Evolutionary conservation across 306 rosid species (phyloP), one percentile per base, ranked within the genome.

Genomic region (Styphnolobium japonicum): DNA sequence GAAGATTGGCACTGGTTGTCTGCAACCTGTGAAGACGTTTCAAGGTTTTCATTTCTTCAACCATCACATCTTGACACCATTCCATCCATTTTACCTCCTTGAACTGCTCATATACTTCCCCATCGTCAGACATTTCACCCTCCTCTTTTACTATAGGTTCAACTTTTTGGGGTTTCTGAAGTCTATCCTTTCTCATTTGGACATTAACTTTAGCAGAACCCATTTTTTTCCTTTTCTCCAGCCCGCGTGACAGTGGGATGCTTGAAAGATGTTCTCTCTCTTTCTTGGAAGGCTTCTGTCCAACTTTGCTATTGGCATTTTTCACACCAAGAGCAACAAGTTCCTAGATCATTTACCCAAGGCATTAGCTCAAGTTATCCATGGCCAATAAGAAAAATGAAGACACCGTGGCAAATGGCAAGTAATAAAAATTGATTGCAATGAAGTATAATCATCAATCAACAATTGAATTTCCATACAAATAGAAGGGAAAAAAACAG

Each of bases 71-170:
- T 84, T 90, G 91, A 85, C 99, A 96, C 99, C 99, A 96, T 87
- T 96, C 99, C 97, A 91, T 93, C 99, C 99, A 93, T 83, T 96
- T 96, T 70, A 93, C 98, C 75, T 96, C 98, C 92, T 92, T 96
- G 77, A 96, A 96, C 85, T 96, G 97, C 90, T 96, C 99, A 62
- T 91, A 93, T 25, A 96, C 96, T 89, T 91, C 99, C 6, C 92
- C 99, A 67, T 93, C 77, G 42, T 96, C 99, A 0, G 99, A 96
- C 98, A 96, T 96, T 87, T 96, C 99, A 81, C 99, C 99, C 86
- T 96, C 99, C 84, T 96, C 99, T 81, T 93, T 96, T 63, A 86
- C 91, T 53, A 96, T 81, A 66, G 92, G 93, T 81, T 96, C 99
- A 79, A 81, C 85, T 88, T 87, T 89, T 75, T 68, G 94, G 52